Conservation (phyloP, 2,329 filamentous ascomycete genomes). For the Talaromyces sp. region DNA sequence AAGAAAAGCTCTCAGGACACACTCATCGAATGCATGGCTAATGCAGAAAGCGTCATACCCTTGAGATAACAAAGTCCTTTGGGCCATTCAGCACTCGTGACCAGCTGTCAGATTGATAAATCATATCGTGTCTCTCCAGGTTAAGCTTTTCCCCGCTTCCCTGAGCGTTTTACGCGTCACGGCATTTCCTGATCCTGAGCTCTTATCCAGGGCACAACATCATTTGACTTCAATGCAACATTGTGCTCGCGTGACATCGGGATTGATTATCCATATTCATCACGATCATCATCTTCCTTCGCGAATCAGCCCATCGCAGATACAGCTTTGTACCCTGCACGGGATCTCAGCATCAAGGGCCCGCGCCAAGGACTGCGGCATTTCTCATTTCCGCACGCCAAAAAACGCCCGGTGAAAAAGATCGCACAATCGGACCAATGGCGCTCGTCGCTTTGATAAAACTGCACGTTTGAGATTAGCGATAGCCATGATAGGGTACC, state of each 20-base stretch:
- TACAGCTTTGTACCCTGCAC: background rate
- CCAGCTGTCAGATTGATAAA: too few relatives aligned
- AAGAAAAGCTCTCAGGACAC: too few relatives aligned
- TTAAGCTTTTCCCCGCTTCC: too few relatives aligned
- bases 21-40: too few relatives aligned
- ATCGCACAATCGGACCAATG: background rate
- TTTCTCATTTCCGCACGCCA: background rate
- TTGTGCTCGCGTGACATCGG: background rate
- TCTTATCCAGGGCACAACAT: too few relatives aligned
- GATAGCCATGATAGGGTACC: constrained; percentile 4
- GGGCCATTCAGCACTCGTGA: too few relatives aligned
- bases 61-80: too few relatives aligned
- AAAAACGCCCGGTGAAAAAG: background rate
- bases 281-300: background rate
- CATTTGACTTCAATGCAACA: too few relatives aligned
- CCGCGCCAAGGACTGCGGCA: background rate
- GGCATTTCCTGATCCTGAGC: too few relatives aligned
- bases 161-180: too few relatives aligned
- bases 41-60: too few relatives aligned
- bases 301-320: background rate
- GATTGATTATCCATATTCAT: background rate
- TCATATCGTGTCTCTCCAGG: too few relatives aligned
- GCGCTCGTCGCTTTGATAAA: background rate
- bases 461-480: background rate
- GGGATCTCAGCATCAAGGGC: background rate